Evolutionary conservation across 2,329 filamentous ascomycete genomes (phyloP).

Genomic region (Fusarium sp.): DNA sequence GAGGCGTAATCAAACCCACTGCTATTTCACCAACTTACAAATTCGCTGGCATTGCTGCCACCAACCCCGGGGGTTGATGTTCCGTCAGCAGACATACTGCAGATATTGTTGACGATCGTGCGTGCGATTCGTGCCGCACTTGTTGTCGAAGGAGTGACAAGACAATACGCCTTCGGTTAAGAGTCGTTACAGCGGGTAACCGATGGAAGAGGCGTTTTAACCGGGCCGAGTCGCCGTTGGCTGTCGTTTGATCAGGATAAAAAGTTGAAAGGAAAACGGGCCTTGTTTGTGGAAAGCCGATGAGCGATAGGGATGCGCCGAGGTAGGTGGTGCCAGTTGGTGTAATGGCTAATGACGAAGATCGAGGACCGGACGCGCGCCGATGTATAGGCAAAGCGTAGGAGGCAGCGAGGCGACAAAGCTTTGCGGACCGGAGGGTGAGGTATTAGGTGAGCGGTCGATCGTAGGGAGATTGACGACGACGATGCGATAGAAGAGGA

Average conservation of each 20-base stretch:
- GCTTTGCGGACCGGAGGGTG: conserved; percentile 13
- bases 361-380: conserved; percentile 26
- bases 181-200: conserved; percentile 19
- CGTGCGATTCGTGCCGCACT: conserved; percentile 5
- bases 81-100: conserved; percentile 48
- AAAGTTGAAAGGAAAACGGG: background rate
- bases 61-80: conserved; percentile 50
- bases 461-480: conserved; percentile 25
- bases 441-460: conserved; percentile 18
- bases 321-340: conserved; percentile 12
- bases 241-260: conserved; percentile 16
- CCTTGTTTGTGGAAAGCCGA: background rate
- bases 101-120: conserved; percentile 8
- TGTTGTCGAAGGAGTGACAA: conserved; percentile 1
- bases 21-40: conserved; percentile 69
- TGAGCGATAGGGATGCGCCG: conserved; percentile 18
- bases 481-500: conserved; percentile 36
- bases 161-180: conserved; percentile 17
- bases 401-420: conserved; percentile 17
- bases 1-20: background rate
- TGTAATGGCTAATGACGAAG: conserved; percentile 16
- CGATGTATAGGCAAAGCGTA: conserved; percentile 18
- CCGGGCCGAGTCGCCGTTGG: conserved; percentile 26
- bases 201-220: conserved; percentile 27
- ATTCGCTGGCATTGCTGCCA: conserved; percentile 90